A percentile compares a stretch with the other conserved stretches of the same genome.
Evolutionary conservation across 768 basidiomycete species (phyloP).

Genomic region (Calocybe indica): DNA sequence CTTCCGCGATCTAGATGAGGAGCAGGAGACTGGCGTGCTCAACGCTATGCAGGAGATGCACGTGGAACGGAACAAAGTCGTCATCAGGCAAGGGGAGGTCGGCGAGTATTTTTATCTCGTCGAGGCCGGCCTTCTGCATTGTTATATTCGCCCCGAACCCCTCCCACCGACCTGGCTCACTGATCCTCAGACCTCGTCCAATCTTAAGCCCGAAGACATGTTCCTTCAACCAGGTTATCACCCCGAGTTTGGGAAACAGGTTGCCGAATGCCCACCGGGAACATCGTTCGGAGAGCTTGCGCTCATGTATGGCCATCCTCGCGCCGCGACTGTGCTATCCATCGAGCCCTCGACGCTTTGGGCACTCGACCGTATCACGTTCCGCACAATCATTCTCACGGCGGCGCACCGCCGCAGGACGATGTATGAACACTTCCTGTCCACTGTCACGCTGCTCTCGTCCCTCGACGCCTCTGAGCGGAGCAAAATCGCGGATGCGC

Average conservation of each 20-base stretch:
- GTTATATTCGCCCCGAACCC: constrained; percentile 71
- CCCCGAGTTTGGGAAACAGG: constrained; percentile 71
- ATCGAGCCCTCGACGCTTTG: constrained; percentile 81
- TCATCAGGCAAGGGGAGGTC: constrained; percentile 94
- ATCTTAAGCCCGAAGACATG: constrained; percentile 40
- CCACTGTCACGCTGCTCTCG: constrained; percentile 82
- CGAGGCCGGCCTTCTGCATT: constrained; percentile 80
- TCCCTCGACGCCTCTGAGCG: constrained; percentile 84
- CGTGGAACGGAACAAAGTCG: constrained; percentile 70
- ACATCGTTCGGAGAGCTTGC: constrained; percentile 94
- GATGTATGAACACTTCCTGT: constrained; percentile 95
- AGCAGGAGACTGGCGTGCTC: constrained; percentile 88
- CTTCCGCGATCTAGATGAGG: constrained; percentile 94
- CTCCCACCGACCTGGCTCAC: constrained; percentile 55
- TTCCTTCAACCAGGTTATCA: constrained; percentile 63
- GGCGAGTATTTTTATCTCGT: constrained; percentile 98
- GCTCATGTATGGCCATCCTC: constrained; percentile 95
- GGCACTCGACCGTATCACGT: constrained; percentile 96
- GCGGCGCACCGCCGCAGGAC: constrained; percentile 85
- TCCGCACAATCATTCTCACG: constrained; percentile 95
- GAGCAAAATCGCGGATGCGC: constrained; percentile 96
- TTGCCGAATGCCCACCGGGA: constrained; percentile 79
- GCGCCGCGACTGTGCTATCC: constrained; percentile 90
- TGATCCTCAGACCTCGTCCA: constrained; percentile 31
- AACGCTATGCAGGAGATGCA: constrained; percentile 91